phyloP scores from a whole-genome alignment of 345 rosid genomes.

The Brassica incana region DNA sequence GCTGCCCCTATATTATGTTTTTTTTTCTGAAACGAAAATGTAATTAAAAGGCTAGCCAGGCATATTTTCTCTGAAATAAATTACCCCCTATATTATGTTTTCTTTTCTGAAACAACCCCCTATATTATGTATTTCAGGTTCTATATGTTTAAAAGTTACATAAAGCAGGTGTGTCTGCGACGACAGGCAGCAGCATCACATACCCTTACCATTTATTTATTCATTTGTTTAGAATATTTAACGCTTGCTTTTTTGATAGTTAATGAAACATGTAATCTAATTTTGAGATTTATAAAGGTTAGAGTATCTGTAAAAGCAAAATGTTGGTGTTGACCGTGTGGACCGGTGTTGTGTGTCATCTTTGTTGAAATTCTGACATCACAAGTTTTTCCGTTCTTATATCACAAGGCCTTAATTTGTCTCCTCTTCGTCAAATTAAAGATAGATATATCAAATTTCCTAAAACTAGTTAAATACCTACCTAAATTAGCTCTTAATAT shows the following conservation, averaged over 20 bases:
- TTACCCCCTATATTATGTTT: not conserved
- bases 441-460: too few relatives aligned
- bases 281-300: not conserved
- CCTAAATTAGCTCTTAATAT: too few relatives aligned
- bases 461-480: too few relatives aligned
- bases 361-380: not conserved
- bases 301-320: not conserved
- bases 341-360: not conserved
- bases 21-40: too few relatives aligned
- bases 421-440: not conserved
- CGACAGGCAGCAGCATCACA: conserved; percentile 34
- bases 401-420: not conserved
- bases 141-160: too few relatives aligned
- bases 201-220: conserved; percentile 12
- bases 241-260: not conserved
- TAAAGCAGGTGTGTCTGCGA: not conserved
- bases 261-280: not conserved
- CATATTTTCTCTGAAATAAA: not conserved
- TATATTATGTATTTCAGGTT: not conserved
- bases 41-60: not conserved
- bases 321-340: conserved; percentile 1
- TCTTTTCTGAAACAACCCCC: not conserved
- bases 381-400: not conserved
- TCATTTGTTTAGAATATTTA: not conserved
- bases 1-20: too few relatives aligned